Percentiles rank a stretch among this genome's conserved stretches.
Evolutionary conservation across 306 rosid species (phyloP).

Genomic region (Cicer judaicum): DNA sequence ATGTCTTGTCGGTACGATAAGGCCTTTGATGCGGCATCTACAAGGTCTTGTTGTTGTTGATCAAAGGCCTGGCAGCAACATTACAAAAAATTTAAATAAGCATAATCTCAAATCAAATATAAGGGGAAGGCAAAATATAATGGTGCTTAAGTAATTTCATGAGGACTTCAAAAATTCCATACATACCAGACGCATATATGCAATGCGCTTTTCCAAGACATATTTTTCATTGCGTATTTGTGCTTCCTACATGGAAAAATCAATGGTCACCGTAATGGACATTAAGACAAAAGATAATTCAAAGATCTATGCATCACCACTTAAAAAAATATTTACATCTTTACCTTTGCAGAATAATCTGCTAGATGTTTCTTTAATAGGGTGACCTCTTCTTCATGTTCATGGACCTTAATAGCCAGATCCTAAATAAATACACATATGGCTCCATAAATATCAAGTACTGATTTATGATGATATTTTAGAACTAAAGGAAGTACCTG

Average conservation of each 20-base stretch:
- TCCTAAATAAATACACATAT: constrained; percentile 53
- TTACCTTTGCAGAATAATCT: constrained; percentile 89
- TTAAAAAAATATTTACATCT: constrained; percentile 26
- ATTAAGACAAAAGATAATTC: constrained; percentile 17
- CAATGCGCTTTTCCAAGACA: constrained; percentile 89
- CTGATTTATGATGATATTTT: constrained; percentile 27
- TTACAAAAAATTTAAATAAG: constrained; percentile 21
- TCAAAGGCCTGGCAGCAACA: constrained; percentile 60
- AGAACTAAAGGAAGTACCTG: constrained; percentile 60
- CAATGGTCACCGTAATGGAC: constrained; percentile 38
- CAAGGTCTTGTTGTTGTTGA: constrained; percentile 73
- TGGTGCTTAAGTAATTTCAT: constrained; percentile 36
- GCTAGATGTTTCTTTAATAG: constrained; percentile 81
- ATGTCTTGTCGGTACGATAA: constrained; percentile 83
- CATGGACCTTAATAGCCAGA: constrained; percentile 67
- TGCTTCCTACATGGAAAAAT: constrained; percentile 64
- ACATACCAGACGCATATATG: constrained; percentile 95
- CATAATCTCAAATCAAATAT: constrained; percentile 37
- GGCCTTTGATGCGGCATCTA: constrained; percentile 71
- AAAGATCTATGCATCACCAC: constrained; percentile 4
- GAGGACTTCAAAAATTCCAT: background rate
- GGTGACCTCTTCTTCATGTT: constrained; percentile 83
- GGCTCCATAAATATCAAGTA: constrained; percentile 39
- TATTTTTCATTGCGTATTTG: constrained; percentile 83
- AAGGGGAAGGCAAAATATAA: constrained; percentile 13